These are phyloP conservation scores for Polytolypa hystricis DNA, from an alignment of 2,329 filamentous ascomycete genomes.

Conservation along the genomic window DNA sequence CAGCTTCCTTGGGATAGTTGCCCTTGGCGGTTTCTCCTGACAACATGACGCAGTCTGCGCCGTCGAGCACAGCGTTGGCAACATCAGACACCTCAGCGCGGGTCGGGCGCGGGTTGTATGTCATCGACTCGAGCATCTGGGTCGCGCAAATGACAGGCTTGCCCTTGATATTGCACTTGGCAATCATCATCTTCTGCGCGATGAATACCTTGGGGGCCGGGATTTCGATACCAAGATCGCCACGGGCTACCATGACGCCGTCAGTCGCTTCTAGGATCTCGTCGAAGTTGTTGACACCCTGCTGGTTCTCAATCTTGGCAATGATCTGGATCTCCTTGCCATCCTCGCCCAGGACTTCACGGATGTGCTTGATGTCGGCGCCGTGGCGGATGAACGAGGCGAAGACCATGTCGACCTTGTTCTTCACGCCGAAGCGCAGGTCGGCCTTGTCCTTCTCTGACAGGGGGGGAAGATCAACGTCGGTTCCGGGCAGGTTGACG, in stretches of 20 bases:
- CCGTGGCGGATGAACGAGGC: constrained; percentile 95
- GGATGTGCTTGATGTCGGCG: constrained; percentile 87
- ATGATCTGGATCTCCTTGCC: constrained; percentile 98
- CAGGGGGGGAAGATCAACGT: constrained; percentile 92
- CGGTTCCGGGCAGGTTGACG: constrained; percentile 97
- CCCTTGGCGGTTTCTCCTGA: constrained; percentile 99
- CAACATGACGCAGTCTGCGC: constrained; percentile 98
- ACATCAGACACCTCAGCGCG: constrained; percentile 98
- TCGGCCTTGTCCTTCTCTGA: constrained; percentile 98
- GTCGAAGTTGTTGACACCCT: constrained; percentile 98
- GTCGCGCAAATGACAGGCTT: constrained; percentile 99
- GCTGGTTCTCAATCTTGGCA: constrained; percentile 99
- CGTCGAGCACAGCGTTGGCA: constrained; percentile 93
- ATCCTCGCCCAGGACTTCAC: constrained; percentile 76
- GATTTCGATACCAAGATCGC: constrained; percentile 97
- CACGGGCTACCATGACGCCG: constrained; percentile 99
- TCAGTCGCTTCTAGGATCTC: constrained; percentile 95
- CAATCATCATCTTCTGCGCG: constrained; percentile 99
- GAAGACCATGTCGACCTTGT: constrained; percentile 98
- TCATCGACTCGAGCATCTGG: constrained; percentile 99
- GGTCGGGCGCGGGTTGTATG: constrained; percentile 96
- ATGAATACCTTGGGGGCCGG: constrained; percentile 97
- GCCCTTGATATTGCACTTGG: constrained; percentile 98
- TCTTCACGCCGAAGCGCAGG: constrained; percentile 92
- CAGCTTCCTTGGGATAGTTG: constrained; percentile 81